phyloP scores from a whole-genome alignment of 495 filamentous ascomycete genomes.

The Hypomontagnella submonticulosa region DNA sequence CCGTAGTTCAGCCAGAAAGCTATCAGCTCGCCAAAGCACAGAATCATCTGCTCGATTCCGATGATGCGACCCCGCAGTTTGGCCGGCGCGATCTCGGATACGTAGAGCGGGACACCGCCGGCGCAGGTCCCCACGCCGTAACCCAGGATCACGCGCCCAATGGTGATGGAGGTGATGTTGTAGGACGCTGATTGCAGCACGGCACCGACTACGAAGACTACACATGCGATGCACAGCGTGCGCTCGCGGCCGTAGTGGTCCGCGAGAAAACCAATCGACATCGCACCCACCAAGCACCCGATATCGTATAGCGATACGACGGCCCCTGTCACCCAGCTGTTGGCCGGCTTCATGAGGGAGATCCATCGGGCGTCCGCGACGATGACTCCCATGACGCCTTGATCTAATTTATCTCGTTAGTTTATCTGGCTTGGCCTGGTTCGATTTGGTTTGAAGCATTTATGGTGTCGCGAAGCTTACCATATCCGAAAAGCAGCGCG shows the following conservation, averaged over 20 bases:
- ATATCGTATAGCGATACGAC: slow-evolving; percentile 33
- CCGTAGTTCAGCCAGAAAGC: slow-evolving; percentile 63
- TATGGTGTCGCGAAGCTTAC: slow-evolving; percentile 15
- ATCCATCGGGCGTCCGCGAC: slow-evolving; percentile 31
- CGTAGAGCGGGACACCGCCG: slow-evolving; percentile 58
- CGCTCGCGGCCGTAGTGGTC: slow-evolving; percentile 62
- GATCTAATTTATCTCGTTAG: slow-evolving; percentile 9
- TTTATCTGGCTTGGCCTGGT: not conserved
- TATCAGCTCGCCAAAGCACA: slow-evolving; percentile 59
- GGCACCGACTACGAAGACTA: slow-evolving; percentile 60
- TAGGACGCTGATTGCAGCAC: slow-evolving; percentile 58
- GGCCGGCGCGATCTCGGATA: slow-evolving; percentile 63
- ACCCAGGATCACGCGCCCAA: slow-evolving; percentile 63
- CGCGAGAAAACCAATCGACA: slow-evolving; percentile 61
- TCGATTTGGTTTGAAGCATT: not conserved
- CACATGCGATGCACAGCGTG: slow-evolving; percentile 60
- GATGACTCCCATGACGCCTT: slow-evolving; percentile 33
- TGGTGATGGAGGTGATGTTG: slow-evolving; percentile 59
- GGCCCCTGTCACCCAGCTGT: slow-evolving; percentile 32
- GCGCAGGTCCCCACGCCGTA: slow-evolving; percentile 65
- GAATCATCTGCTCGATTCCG: slow-evolving; percentile 63
- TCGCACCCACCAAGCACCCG: slow-evolving; percentile 53
- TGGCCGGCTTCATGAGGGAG: slow-evolving; percentile 19
- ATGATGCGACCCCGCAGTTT: slow-evolving; percentile 58
- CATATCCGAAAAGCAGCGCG: slow-evolving; percentile 37